Conservation (phyloP, 371 early-diverging fungal genomes). For the Mucor plumbeus region DNA sequence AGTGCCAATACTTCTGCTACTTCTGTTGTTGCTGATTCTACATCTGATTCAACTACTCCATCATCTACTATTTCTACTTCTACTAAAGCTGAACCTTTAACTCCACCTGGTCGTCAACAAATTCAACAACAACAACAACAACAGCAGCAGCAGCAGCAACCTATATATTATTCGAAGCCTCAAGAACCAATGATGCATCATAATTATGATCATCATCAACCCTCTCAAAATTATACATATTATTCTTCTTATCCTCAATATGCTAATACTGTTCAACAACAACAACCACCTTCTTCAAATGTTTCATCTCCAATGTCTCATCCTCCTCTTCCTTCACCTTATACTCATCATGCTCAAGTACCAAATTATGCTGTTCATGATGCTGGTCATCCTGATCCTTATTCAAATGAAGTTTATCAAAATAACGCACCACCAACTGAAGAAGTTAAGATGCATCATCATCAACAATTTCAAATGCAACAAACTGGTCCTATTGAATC, state of each 20-base stretch:
- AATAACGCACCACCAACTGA: constrained; percentile 5
- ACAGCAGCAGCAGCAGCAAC: neutral
- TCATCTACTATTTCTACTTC: neutral
- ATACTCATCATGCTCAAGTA: constrained; percentile 10
- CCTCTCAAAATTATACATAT: neutral
- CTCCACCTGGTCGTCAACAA: neutral
- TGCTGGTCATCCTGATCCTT: constrained; percentile 8
- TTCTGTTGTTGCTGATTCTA: neutral
- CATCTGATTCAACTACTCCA: neutral
- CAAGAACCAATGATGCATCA: constrained; percentile 10
- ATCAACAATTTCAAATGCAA: constrained; percentile 20
- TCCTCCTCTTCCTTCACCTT: constrained; percentile 25
- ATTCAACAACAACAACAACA: neutral
- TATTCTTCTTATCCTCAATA: constrained; percentile 4
- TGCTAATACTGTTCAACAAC: neutral
- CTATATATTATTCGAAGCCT: neutral
- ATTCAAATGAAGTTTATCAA: constrained; percentile 15
- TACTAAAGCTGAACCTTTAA: neutral
- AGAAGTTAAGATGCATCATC: constrained; percentile 14
- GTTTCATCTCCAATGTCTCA: constrained; percentile 24
- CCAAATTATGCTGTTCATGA: constrained; percentile 23
- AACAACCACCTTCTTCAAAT: neutral
- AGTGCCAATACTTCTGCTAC: neutral
- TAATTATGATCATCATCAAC: constrained; percentile 6
- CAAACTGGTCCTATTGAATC: constrained; percentile 22